Base-by-base conservation (phyloP, 169 alveolate genomes). In the Cryptosporidium canis region DNA sequence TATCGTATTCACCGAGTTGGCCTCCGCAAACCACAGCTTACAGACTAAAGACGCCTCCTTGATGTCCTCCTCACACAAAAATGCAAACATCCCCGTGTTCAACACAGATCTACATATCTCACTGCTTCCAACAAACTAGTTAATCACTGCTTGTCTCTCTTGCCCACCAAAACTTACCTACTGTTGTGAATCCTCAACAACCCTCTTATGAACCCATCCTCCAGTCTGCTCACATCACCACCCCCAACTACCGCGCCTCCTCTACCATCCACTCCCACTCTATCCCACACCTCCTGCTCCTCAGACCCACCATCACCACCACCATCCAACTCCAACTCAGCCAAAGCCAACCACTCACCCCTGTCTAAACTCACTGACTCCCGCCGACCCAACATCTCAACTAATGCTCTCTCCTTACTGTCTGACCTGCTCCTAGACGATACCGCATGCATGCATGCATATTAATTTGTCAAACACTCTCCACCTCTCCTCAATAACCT, bases 21-120 rank as follows among this genome's bases (percentile, higher is more conserved):
- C 87, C 31, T 77, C 87, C 0, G 87, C 87, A 77, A 56, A 58
- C 87, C 87, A 77, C 24, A 77, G 33, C 37, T 77, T 77, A 31
- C 87, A 77, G 11, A 77, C 87, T 45, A 77, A 33, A 35, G 87
- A 77, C 6, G 72, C 72, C 39, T 77, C 77, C 21, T 29, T 21
- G n/a, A 24, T 43, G 35, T 77, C 87, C n/a, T 77, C 31, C 9
- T 77, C 87, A n/a, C 61, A 61, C 14, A 77, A 29, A 43, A 41
- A 77, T n/a, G 3, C 35, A 33, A 77, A 77, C 3, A 77, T 35
- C 7, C 64, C 64, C 18, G 77, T 35, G 29, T 77, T 56, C 9
- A 77, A 53, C 27, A 77, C 45, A 11, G 63, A 55, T 41, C 70
- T 61, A 44, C 87, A 77, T 5, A 11, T 55, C 27, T 35, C 16